phyloP scores from a whole-genome alignment of 2,329 filamentous ascomycete genomes.

The Juglanconis sp. region DNA sequence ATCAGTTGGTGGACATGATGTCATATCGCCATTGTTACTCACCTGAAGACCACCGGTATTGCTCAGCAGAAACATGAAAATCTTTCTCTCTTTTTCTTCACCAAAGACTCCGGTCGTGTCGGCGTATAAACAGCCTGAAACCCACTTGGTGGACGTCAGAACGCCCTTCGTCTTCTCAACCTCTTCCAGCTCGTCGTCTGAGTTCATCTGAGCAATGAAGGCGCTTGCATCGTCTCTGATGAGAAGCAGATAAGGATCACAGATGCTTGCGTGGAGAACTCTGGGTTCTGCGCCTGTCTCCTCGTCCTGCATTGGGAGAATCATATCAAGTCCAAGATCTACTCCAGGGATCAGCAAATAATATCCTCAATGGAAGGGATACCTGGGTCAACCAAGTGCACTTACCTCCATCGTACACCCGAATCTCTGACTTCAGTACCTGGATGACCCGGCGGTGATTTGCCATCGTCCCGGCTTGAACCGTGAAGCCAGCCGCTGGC shows the following conservation, averaged over 20 bases:
- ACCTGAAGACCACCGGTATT: slow-evolving; percentile 72
- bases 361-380: background rate
- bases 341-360: slow-evolving; percentile 19
- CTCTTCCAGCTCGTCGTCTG: slow-evolving; percentile 81
- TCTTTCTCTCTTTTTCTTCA: slow-evolving; percentile 43
- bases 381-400: slow-evolving; percentile 2
- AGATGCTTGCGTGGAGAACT: slow-evolving; percentile 77
- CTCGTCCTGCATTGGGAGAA: slow-evolving; percentile 89
- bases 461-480: slow-evolving; percentile 83
- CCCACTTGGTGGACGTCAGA: slow-evolving; percentile 66
- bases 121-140: slow-evolving; percentile 79
- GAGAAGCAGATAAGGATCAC: slow-evolving; percentile 80
- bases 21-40: slow-evolving; percentile 31
- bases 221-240: slow-evolving; percentile 80
- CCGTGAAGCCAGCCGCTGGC: slow-evolving; percentile 77
- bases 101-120: slow-evolving; percentile 59
- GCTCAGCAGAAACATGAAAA: slow-evolving; percentile 75
- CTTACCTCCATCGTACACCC: slow-evolving; percentile 86
- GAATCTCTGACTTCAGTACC: slow-evolving; percentile 79
- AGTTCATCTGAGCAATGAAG: slow-evolving; percentile 75
- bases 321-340: slow-evolving; percentile 87
- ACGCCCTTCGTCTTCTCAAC: slow-evolving; percentile 61
- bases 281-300: slow-evolving; percentile 78
- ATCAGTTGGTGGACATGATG: slow-evolving; percentile 10
- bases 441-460: slow-evolving; percentile 80